A percentile compares a stretch with the other conserved stretches of the same genome.
These are phyloP conservation scores for Fraxinus albicans DNA, from an alignment of 305 asterid species.

Conservation along the genomic window DNA sequence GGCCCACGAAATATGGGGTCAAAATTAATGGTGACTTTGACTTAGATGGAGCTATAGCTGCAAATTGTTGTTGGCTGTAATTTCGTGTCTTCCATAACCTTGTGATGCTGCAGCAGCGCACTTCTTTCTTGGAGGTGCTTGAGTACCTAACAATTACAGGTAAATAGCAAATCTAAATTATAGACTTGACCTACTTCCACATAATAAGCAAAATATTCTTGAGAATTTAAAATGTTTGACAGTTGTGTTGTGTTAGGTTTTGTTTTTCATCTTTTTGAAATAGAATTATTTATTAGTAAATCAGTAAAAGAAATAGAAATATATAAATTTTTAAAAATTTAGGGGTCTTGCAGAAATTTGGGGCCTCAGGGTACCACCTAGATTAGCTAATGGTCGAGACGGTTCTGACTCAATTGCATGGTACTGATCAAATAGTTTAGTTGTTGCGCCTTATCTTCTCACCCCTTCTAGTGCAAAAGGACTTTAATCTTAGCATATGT, in stretches of 20 bases:
- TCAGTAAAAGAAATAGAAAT: not conserved
- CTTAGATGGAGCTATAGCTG: too few species aligned
- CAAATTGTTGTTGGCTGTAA: not conserved
- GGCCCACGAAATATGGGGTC: too few species aligned
- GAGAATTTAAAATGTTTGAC: not conserved
- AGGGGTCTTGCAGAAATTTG: too few species aligned
- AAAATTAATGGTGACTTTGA: too few species aligned
- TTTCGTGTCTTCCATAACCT: not conserved
- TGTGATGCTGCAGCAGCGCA: constrained; percentile 21
- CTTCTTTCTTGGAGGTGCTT: constrained; percentile 44
- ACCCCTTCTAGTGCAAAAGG: not conserved
- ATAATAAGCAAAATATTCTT: too few species aligned
- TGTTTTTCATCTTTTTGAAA: not conserved
- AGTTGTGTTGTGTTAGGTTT: not conserved
- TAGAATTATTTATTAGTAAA: not conserved
- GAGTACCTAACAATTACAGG: constrained; percentile 25
- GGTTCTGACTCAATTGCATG: too few species aligned
- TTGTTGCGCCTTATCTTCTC: not conserved
- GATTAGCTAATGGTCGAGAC: not conserved
- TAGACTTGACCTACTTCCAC: not conserved
- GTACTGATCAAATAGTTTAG: too few species aligned
- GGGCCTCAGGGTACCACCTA: not conserved
- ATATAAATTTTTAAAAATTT: too few species aligned
- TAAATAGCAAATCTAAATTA: not conserved
- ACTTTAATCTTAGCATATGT: not conserved